Evolutionary conservation across 805 yeast species (phyloP), one percentile per base, ranked within the genome.

Genomic region (Maudiozyma pseudohumilis): DNA sequence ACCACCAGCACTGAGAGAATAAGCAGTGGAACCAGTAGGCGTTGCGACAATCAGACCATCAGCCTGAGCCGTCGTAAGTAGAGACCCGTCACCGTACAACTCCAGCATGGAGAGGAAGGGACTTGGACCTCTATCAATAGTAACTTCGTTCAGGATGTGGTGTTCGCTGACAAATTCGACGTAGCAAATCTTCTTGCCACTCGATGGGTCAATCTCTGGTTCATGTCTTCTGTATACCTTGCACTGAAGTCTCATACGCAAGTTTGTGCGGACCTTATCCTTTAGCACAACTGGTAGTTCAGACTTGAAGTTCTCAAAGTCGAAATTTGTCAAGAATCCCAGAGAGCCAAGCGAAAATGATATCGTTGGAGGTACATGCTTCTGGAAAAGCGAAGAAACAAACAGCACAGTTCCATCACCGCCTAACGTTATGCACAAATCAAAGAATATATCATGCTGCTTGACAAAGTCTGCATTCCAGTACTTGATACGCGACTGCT

Each of bases 11-110:
- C 94, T 80, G 33, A 88, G 66, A 1, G 95, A 85, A 59, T 88
- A 88, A 0, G 96, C 96, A 0, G 97, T 88, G 1, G 95, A 85
- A 1, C 96, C 96, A 0, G 96, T 86, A 7, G 96, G 96, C 0
- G 96, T 87, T 0, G 95, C 89, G 23, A 87, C 70, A 36, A 88
- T 87, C 13, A 87, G 65, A 0, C 96, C 96, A 61, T 87, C 96
- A 1, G 95, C 95, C 56, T 85, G 95, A 1, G 89, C 92, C 19
- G 83, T 79, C 0, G 96, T 88, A 37, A 87, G 64, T 22, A 87
- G 62, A 5, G 84, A 75, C 17, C 82, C 88, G 59, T 88, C 89
- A 3, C 95, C 95, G 50, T 82, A 87, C 20, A 88, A 63, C 53
- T 87, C 96, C 41, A 88, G 67, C 72, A 81, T 80, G 0, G 95